phyloP scores from a whole-genome alignment of 2,329 filamentous ascomycete genomes.

The Pseudocercospora fuligena region DNA sequence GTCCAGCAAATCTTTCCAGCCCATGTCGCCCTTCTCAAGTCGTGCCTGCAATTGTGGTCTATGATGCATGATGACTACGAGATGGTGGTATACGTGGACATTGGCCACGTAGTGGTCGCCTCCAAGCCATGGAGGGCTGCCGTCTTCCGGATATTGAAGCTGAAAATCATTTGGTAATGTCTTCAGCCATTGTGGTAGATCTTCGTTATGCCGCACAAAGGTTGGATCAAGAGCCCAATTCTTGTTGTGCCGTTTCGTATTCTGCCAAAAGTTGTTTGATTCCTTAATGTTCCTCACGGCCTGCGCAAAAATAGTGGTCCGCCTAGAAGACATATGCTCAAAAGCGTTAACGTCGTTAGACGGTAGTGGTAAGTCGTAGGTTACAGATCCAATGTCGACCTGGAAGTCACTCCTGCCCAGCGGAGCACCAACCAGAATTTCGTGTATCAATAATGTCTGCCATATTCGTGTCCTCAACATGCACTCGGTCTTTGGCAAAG shows the following conservation, averaged over 20 bases:
- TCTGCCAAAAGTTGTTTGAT: slow-evolving; percentile 76
- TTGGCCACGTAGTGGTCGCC: slow-evolving; percentile 88
- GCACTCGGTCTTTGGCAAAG: slow-evolving; percentile 73
- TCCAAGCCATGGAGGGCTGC: slow-evolving; percentile 76
- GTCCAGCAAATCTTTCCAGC: slow-evolving; percentile 88
- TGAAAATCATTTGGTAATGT: slow-evolving; percentile 80
- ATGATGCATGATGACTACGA: slow-evolving; percentile 84
- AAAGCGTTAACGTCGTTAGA: slow-evolving; percentile 71
- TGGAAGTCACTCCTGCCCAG: slow-evolving; percentile 80
- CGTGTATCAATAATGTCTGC: slow-evolving; percentile 84
- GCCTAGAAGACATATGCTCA: slow-evolving; percentile 78
- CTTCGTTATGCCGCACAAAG: slow-evolving; percentile 77
- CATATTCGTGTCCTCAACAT: slow-evolving; percentile 84
- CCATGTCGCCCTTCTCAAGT: slow-evolving; percentile 75
- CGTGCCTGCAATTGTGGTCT: slow-evolving; percentile 78
- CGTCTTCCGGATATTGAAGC: slow-evolving; percentile 76
- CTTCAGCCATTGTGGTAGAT: slow-evolving; percentile 75
- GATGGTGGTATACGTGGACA: slow-evolving; percentile 84
- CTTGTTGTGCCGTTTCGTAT: slow-evolving; percentile 73
- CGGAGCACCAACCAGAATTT: slow-evolving; percentile 90
- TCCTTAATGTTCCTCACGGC: slow-evolving; percentile 77
- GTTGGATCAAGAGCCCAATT: slow-evolving; percentile 88
- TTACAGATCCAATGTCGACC: slow-evolving; percentile 75
- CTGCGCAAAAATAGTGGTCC: slow-evolving; percentile 80
- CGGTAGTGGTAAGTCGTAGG: slow-evolving; percentile 70